Evolutionary conservation across 2,329 filamentous ascomycete species (phyloP).

Genomic region (Cyanodermella asteris): DNA sequence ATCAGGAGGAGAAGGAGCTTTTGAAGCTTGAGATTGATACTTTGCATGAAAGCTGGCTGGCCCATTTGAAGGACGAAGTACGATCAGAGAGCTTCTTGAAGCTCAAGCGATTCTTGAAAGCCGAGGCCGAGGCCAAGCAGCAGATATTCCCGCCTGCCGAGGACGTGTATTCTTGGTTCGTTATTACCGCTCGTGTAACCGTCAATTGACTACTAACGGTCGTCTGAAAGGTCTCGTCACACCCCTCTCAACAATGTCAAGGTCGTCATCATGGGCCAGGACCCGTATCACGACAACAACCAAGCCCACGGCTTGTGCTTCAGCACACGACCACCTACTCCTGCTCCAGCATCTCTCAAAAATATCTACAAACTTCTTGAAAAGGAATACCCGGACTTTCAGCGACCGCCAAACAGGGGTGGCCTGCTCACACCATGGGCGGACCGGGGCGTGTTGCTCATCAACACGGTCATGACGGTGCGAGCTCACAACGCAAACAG

Average conservation of each 20-base stretch:
- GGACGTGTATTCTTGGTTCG: conserved; percentile 87
- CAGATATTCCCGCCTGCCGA: conserved; percentile 71
- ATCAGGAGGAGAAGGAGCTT: conserved; percentile 58
- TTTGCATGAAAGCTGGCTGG: conserved; percentile 76
- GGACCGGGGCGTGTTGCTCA: conserved; percentile 70
- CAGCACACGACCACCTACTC: conserved; percentile 74
- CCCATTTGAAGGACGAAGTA: conserved; percentile 71
- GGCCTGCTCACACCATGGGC: conserved; percentile 87
- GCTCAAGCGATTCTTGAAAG: conserved; percentile 68
- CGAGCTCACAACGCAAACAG: conserved; percentile 72
- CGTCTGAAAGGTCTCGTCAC: conserved; percentile 63
- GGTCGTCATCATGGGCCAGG: conserved; percentile 82
- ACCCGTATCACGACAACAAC: conserved; percentile 88
- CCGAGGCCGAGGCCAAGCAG: conserved; percentile 49
- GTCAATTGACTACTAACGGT: conserved; percentile 7
- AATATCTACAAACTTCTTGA: conserved; percentile 86
- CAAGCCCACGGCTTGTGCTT: conserved; percentile 95
- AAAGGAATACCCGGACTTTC: conserved; percentile 56
- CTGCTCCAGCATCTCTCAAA: conserved; percentile 67
- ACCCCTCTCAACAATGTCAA: conserved; percentile 78
- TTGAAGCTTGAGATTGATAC: conserved; percentile 82
- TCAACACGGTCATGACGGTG: conserved; percentile 91
- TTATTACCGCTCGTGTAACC: conserved; percentile 2
- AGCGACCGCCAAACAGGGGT: conserved; percentile 48
- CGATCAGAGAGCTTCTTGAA: conserved; percentile 59